Evolutionary conservation across 768 basidiomycete genomes (phyloP).

Genomic region (Leccinum aurantiacum): DNA sequence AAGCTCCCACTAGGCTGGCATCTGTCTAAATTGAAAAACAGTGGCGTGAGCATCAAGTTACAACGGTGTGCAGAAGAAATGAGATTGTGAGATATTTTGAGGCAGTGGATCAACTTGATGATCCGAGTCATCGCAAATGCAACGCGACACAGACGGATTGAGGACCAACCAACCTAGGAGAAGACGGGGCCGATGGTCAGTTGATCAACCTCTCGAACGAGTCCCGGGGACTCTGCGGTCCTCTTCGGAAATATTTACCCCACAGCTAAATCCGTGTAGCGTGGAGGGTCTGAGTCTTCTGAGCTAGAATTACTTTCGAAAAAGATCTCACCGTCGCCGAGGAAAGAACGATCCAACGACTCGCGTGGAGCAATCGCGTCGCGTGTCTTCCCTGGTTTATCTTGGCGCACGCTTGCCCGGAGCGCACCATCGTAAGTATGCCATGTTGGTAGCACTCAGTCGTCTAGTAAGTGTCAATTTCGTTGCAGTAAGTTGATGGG

Average conservation of each 20-base stretch:
- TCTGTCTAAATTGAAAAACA: neutral
- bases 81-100: too few species aligned
- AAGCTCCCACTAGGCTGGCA: too few species aligned
- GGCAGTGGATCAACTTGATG: neutral
- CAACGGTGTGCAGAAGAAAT: too few species aligned
- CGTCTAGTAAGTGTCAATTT: neutral
- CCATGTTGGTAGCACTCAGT: neutral
- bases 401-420: neutral
- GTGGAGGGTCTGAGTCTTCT: neutral
- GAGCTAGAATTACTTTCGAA: neutral
- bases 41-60: neutral
- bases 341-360: neutral
- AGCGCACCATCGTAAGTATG: neutral
- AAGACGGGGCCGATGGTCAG: neutral
- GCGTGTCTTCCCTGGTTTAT: neutral
- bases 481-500: neutral
- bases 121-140: neutral
- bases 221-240: neutral
- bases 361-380: neutral
- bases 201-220: neutral
- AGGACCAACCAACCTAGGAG: neutral
- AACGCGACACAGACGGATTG: neutral
- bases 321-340: neutral
- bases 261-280: conserved; percentile 3
- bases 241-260: neutral